Conservation (phyloP, 352 stramenopile genomes). For the Paralagenidium karlingii region DNA sequence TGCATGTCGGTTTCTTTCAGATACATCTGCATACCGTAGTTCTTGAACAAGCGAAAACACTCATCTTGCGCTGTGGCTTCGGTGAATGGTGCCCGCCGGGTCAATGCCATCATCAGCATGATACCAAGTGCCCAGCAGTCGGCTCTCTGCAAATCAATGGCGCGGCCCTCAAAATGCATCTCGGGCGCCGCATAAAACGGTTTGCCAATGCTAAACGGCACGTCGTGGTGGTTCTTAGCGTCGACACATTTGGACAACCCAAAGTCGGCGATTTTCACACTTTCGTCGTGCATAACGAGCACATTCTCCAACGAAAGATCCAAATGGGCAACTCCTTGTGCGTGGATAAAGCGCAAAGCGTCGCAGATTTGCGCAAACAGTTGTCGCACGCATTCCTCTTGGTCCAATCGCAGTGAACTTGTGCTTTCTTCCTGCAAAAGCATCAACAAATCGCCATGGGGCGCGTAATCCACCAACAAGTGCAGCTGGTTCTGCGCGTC, state of each 20-base stretch:
- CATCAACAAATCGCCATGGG: too few relatives aligned
- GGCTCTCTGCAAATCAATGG: constrained; percentile 34
- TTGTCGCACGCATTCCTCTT: constrained; percentile 19
- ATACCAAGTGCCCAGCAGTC: too few relatives aligned
- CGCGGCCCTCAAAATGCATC: constrained; percentile 10
- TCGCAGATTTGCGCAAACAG: constrained; percentile 70
- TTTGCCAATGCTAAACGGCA: constrained; percentile 22
- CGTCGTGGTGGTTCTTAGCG: neutral
- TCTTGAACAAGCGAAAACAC: too few relatives aligned
- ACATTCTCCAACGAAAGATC: constrained; percentile 93
- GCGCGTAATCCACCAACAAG: too few relatives aligned
- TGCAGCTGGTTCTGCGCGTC: too few relatives aligned
- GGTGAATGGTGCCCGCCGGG: too few relatives aligned
- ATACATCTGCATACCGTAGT: too few relatives aligned
- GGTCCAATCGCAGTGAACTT: too few relatives aligned
- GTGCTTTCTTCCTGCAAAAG: too few relatives aligned
- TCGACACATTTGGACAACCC: constrained; percentile 45
- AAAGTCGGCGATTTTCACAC: constrained; percentile 84
- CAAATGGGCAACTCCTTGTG: constrained; percentile 78
- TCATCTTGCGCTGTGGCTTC: too few relatives aligned
- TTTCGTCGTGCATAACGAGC: constrained; percentile 76
- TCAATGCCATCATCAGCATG: too few relatives aligned
- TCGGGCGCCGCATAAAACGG: constrained; percentile 58
- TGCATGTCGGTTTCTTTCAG: too few relatives aligned
- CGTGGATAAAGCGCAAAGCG: constrained; percentile 79